Base-by-base conservation (phyloP, 2,329 filamentous ascomycete genomes). In the Penicillium sp. region DNA sequence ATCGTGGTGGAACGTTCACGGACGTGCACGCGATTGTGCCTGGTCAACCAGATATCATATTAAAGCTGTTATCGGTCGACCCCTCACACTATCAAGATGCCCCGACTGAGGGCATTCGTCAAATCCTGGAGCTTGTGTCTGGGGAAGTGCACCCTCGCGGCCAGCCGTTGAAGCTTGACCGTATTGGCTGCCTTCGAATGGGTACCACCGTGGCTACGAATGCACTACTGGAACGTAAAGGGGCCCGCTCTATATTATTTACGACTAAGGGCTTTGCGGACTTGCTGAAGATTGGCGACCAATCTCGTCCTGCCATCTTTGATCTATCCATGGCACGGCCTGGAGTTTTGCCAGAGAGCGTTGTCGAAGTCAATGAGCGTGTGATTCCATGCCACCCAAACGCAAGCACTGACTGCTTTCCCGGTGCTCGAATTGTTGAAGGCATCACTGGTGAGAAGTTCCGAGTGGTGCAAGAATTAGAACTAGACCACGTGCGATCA, bases 131-230 rank as follows among this genome's bases (percentile, higher is more conserved):
- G 63, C 60, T 70, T 23, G 72, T 69, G 3, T 74, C 73, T 0
- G 72, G 72, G 14, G 59, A 72, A 44, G 40, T 69, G 26, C 65
- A 72, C 53, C 73, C 73, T 0, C 66, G 74, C 18, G 72, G 72
- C 12, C 52, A 67, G 40, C 72, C 69, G 18, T 49, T 74, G 49
- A 69, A 72, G 56, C 64, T 74, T n/a, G 67, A 69, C 37, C 67
- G 63, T 14, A 73, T 74, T 48, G 69, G 70, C 22, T 70, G 67
- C 31, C 93, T 96, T 67, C 87, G 92, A 50, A 96, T 96, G 92
- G 92, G 92, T 49, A 96, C 92, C 3, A 96, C 92, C 0, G 92
- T 96, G 12, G 92, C 92, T 5, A 96, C 92, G 0, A 96, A 96
- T 72, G 92, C 92, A 0, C 75, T 96, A 56, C 81, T 97, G 2